Percentiles rank a stretch among this genome's conserved stretches.
These are phyloP conservation scores for Wickerhamomyces pijperi DNA, from an alignment of 805 yeast genomes.

Conservation along the genomic window DNA sequence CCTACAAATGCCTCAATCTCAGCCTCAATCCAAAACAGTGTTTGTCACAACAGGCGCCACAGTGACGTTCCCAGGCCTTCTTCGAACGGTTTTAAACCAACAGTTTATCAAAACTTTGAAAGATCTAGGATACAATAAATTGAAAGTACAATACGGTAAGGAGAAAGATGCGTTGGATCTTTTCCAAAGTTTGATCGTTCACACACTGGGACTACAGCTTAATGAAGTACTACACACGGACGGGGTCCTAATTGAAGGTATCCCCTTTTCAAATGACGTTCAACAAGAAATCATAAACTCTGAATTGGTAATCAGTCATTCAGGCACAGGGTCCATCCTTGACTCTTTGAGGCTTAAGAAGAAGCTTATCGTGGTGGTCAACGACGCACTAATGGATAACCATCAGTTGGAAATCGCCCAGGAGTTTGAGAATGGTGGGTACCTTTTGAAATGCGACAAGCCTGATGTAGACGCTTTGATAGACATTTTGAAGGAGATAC, in stretches of 20 bases:
- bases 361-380: constrained; percentile 60
- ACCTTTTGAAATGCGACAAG: constrained; percentile 14
- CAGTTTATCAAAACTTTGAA: neutral
- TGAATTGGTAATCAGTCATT: constrained; percentile 74
- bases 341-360: constrained; percentile 54
- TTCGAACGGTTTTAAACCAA: neutral
- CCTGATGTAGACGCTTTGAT: neutral
- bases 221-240: no score
- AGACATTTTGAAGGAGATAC: neutral
- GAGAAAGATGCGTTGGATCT: neutral
- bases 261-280: constrained; percentile 34
- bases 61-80: neutral
- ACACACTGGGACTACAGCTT: no score
- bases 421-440: constrained; percentile 29
- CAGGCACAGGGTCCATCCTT: constrained; percentile 84
- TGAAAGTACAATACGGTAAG: neutral
- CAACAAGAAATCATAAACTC: constrained; percentile 29
- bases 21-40: neutral
- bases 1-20: no score
- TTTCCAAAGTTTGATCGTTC: neutral
- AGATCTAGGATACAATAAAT: neutral
- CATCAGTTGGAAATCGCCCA: constrained; percentile 74
- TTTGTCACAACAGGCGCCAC: neutral
- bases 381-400: constrained; percentile 68
- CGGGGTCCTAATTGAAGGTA: constrained; percentile 28